Percentiles rank a stretch among this genome's conserved stretches.
Evolutionary conservation across 345 rosid genomes (phyloP).

Genomic region (Draba incana): DNA sequence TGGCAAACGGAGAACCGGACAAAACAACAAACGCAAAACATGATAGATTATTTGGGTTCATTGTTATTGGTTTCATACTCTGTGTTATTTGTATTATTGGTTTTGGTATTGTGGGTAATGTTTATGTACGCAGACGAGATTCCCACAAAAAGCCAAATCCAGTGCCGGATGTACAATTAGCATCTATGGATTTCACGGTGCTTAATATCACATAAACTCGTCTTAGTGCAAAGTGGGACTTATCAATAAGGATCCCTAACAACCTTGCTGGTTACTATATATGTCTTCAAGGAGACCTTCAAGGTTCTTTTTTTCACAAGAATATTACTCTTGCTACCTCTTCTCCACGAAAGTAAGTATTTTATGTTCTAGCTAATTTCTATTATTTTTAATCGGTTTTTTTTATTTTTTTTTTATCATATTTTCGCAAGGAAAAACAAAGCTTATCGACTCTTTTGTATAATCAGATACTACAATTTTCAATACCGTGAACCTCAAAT

Average conservation of each 20-base stretch:
- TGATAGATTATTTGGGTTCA: too few relatives aligned
- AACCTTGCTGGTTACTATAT: background rate
- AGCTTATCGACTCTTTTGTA: background rate
- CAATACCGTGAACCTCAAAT: background rate
- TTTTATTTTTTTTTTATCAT: background rate
- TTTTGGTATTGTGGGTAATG: too few relatives aligned
- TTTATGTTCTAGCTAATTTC: too few relatives aligned
- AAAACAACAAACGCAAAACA: too few relatives aligned
- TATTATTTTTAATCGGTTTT: background rate
- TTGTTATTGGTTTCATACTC: too few relatives aligned
- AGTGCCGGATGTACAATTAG: background rate
- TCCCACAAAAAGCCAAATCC: too few relatives aligned
- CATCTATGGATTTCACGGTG: constrained; percentile 17
- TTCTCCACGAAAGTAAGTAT: background rate
- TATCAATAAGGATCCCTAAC: background rate
- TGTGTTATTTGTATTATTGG: too few relatives aligned
- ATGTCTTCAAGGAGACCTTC: constrained; percentile 28
- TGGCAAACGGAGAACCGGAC: too few relatives aligned
- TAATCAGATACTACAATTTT: constrained; percentile 4
- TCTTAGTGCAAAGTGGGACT: constrained; percentile 22
- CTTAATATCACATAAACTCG: background rate
- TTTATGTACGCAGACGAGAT: too few relatives aligned
- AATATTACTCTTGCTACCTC: constrained; percentile 20
- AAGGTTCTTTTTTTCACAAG: constrained; percentile 25
- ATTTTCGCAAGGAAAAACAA: background rate